Conservation (phyloP, 1,139 yeast genomes). For the Scheffersomyces quercinus region DNA sequence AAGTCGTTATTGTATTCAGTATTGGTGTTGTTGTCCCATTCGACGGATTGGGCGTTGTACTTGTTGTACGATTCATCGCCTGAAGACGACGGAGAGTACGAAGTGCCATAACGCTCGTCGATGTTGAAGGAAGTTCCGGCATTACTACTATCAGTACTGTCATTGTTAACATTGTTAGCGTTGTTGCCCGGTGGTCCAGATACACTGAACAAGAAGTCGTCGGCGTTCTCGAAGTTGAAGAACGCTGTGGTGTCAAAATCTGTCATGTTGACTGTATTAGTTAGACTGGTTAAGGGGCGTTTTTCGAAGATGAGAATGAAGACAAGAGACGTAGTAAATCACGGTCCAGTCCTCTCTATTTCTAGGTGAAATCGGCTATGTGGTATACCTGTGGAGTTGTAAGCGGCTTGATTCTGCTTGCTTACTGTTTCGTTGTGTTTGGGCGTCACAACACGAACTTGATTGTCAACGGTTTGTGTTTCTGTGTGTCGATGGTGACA, state of each 20-base stretch:
- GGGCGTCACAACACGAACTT: no score
- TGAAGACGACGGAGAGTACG: slow-evolving; percentile 17
- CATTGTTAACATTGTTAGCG: not conserved
- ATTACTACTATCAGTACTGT: not conserved
- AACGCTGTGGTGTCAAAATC: slow-evolving; percentile 19
- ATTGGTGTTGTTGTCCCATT: slow-evolving; percentile 4
- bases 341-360: no score
- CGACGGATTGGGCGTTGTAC: slow-evolving; percentile 1
- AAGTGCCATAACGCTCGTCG: not conserved
- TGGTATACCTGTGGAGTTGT: no score
- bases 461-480: no score
- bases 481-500: no score
- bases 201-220: slow-evolving; percentile 34
- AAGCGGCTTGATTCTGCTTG: no score
- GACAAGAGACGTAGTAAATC: no score
- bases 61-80: slow-evolving; percentile 12
- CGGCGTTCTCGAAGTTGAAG: slow-evolving; percentile 37
- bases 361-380: no score
- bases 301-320: no score
- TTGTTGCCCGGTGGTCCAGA: slow-evolving; percentile 23
- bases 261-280: slow-evolving; percentile 10
- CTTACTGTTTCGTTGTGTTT: no score
- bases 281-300: no score
- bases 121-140: not conserved
- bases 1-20: not conserved